Percentiles rank a stretch among this genome's conserved stretches.
Conservation (phyloP, 2,329 filamentous ascomycete species). For the Paraphoma sp. region DNA sequence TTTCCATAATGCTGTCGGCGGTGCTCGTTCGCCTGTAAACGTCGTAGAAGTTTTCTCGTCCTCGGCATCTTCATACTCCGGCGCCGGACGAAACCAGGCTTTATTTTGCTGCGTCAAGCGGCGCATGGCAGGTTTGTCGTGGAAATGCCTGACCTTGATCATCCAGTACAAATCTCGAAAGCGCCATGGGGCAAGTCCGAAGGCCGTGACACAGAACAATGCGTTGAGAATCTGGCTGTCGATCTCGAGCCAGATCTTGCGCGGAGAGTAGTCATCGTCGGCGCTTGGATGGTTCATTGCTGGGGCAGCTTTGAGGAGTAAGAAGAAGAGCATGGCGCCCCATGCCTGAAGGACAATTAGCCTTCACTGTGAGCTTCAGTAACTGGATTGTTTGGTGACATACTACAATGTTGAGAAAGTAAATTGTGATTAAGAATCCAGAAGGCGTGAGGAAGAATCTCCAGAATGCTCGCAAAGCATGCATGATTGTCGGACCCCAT, state of each 20-base stretch:
- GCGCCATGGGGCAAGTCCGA: slow-evolving; percentile 84
- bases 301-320: slow-evolving; percentile 77
- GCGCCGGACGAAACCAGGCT: slow-evolving; percentile 75
- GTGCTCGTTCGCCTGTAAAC: slow-evolving; percentile 75
- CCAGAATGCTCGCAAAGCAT: slow-evolving; percentile 68
- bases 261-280: slow-evolving; percentile 73
- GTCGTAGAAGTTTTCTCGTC: slow-evolving; percentile 46
- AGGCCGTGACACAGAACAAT: slow-evolving; percentile 85
- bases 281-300: slow-evolving; percentile 76
- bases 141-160: slow-evolving; percentile 62
- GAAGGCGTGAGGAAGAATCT: slow-evolving; percentile 75
- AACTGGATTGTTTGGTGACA: too few species aligned
- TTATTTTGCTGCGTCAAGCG: slow-evolving; percentile 75
- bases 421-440: slow-evolving; percentile 78
- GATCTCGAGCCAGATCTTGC: slow-evolving; percentile 82
- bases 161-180: slow-evolving; percentile 79
- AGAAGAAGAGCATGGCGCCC: slow-evolving; percentile 88
- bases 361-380: too few species aligned
- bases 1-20: slow-evolving; percentile 73
- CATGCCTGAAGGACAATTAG: too few species aligned
- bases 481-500: slow-evolving; percentile 64
- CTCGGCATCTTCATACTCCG: slow-evolving; percentile 62
- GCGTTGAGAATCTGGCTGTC: slow-evolving; percentile 83
- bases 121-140: slow-evolving; percentile 58
- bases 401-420: slow-evolving; percentile 76